Evolutionary conservation across 2,329 filamentous ascomycete genomes (phyloP).

Genomic region (Pestalotiopsis sp.): DNA sequence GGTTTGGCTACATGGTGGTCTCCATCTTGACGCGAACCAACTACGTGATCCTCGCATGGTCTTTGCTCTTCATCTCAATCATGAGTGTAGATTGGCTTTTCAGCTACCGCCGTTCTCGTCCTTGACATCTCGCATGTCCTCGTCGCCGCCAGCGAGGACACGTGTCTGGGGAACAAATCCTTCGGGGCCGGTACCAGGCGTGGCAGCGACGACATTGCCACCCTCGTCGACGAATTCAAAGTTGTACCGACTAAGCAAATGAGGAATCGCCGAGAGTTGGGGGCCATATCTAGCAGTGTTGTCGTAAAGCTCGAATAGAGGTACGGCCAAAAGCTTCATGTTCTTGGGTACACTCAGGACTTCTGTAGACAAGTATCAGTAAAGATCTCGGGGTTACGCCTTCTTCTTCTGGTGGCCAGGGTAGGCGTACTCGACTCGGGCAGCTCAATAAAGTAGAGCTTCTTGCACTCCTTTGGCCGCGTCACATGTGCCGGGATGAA

Average conservation of each 20-base stretch:
- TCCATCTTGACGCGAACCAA: not conserved
- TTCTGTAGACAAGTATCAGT: conserved; percentile 54
- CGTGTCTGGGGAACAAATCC: conserved; percentile 64
- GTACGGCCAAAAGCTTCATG: conserved; percentile 97
- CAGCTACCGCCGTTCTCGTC: conserved; percentile 39
- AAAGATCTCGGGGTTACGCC: not conserved
- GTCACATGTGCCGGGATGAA: conserved; percentile 97
- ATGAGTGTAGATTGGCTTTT: conserved; percentile 14
- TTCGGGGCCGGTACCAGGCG: conserved; percentile 69
- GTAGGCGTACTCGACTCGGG: conserved; percentile 76
- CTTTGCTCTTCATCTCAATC: not conserved
- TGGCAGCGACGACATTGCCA: conserved; percentile 81
- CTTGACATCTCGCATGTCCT: conserved; percentile 52
- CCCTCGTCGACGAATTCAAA: conserved; percentile 97
- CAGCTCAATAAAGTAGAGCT: conserved; percentile 95
- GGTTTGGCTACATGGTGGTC: not conserved
- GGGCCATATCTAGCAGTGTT: conserved; percentile 94
- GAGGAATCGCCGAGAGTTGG: conserved; percentile 93
- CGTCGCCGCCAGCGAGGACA: conserved; percentile 63
- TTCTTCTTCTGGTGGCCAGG: not conserved
- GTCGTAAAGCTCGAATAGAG: conserved; percentile 96
- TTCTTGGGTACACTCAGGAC: conserved; percentile 97
- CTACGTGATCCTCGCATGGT: not conserved
- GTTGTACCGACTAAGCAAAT: conserved; percentile 91
- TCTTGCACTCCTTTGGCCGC: conserved; percentile 97